phyloP scores from a whole-genome alignment of 129 eudicot genomes.

The Deinandra increscens region DNA sequence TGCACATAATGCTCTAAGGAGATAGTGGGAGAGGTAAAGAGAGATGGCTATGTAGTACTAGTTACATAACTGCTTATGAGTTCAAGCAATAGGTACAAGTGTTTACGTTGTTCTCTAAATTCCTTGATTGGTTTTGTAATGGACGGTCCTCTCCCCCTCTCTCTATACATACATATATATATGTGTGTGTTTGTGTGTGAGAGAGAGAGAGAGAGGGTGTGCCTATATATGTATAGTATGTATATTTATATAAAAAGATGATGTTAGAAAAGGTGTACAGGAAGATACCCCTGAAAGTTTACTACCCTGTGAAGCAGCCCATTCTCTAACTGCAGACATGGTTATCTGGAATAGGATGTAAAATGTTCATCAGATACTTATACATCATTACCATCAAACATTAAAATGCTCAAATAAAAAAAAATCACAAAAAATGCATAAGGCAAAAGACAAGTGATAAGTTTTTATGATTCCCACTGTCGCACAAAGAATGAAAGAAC shows the following conservation, averaged over 20 bases:
- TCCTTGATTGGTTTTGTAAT: not conserved
- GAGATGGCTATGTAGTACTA: not conserved
- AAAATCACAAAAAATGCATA: not conserved
- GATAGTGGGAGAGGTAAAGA: not conserved
- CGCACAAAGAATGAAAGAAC: not conserved
- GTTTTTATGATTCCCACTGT: conserved; percentile 4
- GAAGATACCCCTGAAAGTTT: conserved; percentile 80
- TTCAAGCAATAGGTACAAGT: not conserved
- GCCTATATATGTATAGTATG: no score
- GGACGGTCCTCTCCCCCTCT: not conserved
- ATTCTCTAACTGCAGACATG: conserved; percentile 67
- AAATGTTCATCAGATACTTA: conserved; percentile 23
- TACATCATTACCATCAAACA: conserved; percentile 5
- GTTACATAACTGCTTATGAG: not conserved
- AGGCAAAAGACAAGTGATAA: conserved; percentile 13
- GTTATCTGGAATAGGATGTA: conserved; percentile 41
- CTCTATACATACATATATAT: not conserved
- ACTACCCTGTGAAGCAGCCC: conserved; percentile 80
- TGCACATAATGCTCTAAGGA: not conserved
- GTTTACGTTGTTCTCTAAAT: not conserved
- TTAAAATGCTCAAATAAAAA: not conserved
- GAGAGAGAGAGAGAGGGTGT: no score
- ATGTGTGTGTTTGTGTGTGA: not conserved
- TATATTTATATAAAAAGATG: not conserved
- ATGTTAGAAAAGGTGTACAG: not conserved